Base-by-base conservation (phyloP, 208 protist genomes). In the Tritrichomonas foetus region DNA sequence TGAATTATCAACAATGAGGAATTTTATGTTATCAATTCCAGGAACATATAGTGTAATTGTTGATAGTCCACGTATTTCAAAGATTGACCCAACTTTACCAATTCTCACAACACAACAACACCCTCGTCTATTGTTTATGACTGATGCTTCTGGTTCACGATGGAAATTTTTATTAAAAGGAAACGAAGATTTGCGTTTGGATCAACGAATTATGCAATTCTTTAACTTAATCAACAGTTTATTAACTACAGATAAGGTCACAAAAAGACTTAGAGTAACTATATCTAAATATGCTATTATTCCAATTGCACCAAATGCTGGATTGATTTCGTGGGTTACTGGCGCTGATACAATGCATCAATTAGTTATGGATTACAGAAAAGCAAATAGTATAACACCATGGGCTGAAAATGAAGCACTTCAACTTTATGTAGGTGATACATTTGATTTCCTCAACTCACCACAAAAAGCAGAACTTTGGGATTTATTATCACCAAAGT, bases 161-260 rank as follows among this genome's bases (percentile, higher is more conserved):
- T 94, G 66, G 61, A 57, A 55, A 14, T 94, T 94, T n/a, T 44
- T 94, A 3, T 50, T 94, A 25, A 94, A 94, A 78, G 93, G 93
- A 44, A 72, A 94, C 36, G 93, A 94, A 82, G 93, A 94, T 82
- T 57, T 94, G 5, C 27, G 93, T 50, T 36, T 80, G 1, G 93
- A 94, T 53, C 64, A 94, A 36, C 3, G 93, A n/a, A 78, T 94
- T 3, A 94, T 94, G 93, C 66, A 94, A 53, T 80, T 94, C 11
- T 93, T 93, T 27, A 44, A n/a, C 33, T 72, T 93, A 44, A 78
- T 94, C 30, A 94, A 72, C 30, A 61, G 30, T 50, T 75, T 74
- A 0, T 25, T 80, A 49, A 13, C 27, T 36, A 50, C 49, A 5
- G 53, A 72, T 22, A 80, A 80, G 27, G 64, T 57, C 20, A 84